Base-by-base conservation (phyloP, 768 basidiomycete genomes). In the Kockovaella imperatae region DNA sequence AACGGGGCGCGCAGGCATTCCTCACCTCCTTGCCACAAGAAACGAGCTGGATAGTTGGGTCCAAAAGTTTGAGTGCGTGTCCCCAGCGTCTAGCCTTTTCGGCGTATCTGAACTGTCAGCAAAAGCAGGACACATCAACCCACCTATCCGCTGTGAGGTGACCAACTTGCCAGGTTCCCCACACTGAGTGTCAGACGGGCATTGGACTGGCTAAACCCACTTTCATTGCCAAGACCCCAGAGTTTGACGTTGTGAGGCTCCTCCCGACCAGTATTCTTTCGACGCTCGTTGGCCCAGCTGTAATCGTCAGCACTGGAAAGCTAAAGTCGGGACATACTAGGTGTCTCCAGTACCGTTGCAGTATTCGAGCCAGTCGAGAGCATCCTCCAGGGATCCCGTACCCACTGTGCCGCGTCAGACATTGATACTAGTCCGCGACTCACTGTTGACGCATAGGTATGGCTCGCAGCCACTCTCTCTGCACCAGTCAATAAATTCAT, bases 21-120 rank as follows among this genome's bases (percentile, higher is more conserved):
- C 53, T 46, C 32, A 60, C 62, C 45, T 55, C 56, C 26, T 64
- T 54, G 42, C 80, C 81, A 54, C 81, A 82, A 3, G 77, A 75
- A 20, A 81, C 73, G 5, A 82, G 66, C 48, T 77, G 72, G 59
- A 81, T 77, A 15, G 48, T 72, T 1, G 80, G 79, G 54, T 82
- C 81, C 3, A 81, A 75, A 1, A 81, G 70, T 23, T 74, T 73
- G 20, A 82, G 69, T 0, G 78, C 80, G 57, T 81, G 80, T 2
- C 79, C 79, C 81, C 81, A 82, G 51, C 78, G 78, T 39, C 72
- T 77, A 0, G 79, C 80, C 42, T 74, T 77, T 55, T 76, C 75
- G 23, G 77, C 76, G 60, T 81, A 81, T 42, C 79, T 80, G 18
- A 71, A 66, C 0, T 78, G 75, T 11, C n/a, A n/a, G n/a, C n/a